phyloP scores from a whole-genome alignment of 225 moss, liverwort and hornwort species.

The Sphagnum tenellum region DNA sequence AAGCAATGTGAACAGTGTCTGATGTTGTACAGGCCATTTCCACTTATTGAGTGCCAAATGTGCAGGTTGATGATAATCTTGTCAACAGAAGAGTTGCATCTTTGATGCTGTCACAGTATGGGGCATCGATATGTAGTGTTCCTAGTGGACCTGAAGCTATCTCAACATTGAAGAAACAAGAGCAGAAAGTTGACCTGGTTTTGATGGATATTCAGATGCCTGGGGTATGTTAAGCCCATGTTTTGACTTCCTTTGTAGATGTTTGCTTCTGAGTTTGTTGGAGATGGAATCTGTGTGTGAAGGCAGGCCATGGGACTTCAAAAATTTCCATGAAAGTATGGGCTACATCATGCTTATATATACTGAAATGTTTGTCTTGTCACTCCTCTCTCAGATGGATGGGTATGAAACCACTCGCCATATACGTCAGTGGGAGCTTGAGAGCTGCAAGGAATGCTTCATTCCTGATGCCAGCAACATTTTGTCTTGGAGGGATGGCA shows the following conservation, averaged over 20 bases:
- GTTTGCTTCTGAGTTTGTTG: background rate
- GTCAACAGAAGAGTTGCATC: constrained; percentile 69
- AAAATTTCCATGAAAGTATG: too few species aligned
- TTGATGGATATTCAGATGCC: constrained; percentile 94
- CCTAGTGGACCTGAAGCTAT: constrained; percentile 58
- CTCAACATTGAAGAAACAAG: constrained; percentile 28
- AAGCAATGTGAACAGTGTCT: too few species aligned
- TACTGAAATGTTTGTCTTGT: too few species aligned
- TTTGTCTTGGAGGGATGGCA: background rate
- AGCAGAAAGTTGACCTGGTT: constrained; percentile 46
- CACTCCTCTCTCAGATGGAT: constrained; percentile 45
- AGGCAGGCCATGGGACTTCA: background rate
- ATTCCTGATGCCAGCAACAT: background rate
- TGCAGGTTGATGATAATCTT: constrained; percentile 80
- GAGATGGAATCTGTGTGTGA: background rate
- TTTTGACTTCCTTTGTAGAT: background rate
- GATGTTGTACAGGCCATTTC: too few species aligned
- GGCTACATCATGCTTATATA: too few species aligned
- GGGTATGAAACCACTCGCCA: constrained; percentile 67
- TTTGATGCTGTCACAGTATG: constrained; percentile 59
- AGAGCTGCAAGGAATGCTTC: constrained; percentile 36
- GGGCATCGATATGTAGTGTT: constrained; percentile 53
- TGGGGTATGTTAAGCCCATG: constrained; percentile 26
- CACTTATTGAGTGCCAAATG: background rate
- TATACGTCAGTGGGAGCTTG: constrained; percentile 55